phyloP scores from a whole-genome alignment of 2,329 filamentous ascomycete genomes.

The Colletotrichum sp. region DNA sequence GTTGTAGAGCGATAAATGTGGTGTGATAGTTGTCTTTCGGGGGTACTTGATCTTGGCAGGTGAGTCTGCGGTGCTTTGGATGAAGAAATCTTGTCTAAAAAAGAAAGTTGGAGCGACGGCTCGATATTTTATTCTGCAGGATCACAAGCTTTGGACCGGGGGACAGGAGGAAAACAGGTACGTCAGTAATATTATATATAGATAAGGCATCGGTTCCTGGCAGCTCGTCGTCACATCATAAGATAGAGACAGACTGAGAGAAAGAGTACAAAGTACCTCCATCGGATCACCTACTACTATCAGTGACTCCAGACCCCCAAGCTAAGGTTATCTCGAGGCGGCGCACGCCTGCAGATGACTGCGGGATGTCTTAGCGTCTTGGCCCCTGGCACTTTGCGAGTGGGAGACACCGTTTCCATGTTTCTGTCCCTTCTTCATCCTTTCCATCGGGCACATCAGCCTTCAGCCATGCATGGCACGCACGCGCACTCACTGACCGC shows the following conservation, averaged over 20 bases:
- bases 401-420: not conserved
- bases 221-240: conserved; percentile 19
- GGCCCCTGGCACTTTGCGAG: not conserved
- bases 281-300: conserved; percentile 1
- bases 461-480: not conserved
- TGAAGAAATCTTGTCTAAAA: not conserved
- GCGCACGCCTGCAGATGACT: not conserved
- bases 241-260: not conserved
- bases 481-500: not conserved
- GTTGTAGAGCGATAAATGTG: not conserved
- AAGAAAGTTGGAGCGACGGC: not conserved
- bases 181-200: conserved; percentile 16
- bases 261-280: not conserved
- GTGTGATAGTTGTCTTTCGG: not conserved
- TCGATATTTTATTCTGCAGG: not conserved
- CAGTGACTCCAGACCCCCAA: not conserved
- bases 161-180: not conserved
- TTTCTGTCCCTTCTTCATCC: not conserved
- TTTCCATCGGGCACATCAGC: not conserved
- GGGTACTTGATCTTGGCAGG: not conserved
- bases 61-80: not conserved
- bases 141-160: not conserved
- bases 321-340: conserved; percentile 8
- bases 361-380: conserved; percentile 13
- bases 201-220: conserved; percentile 17